Evolutionary conservation across 2,329 filamentous ascomycete genomes (phyloP), one percentile per base, ranked within the genome.

Genomic region (Botrytis porri): DNA sequence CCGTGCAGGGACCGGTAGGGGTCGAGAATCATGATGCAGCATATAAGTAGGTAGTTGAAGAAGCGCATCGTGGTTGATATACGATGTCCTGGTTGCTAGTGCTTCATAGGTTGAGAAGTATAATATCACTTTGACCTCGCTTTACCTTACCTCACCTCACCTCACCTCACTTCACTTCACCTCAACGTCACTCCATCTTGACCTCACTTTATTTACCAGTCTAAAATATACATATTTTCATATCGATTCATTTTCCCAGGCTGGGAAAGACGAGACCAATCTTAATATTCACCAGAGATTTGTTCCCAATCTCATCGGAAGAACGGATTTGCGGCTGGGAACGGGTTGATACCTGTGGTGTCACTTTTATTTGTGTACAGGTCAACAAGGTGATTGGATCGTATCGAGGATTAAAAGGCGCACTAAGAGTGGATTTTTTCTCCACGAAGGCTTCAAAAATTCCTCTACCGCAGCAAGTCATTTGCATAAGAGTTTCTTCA

Each of bases 361-460:
- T 66, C 64, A 54, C 45, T 66, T 66, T 37, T 7, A 7, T 20
- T 22, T 12, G 45, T 54, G 64, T 54, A 54, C 45, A 37, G 35
- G 45, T 66, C 45, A 29, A 66, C 45, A 54, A 66, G 45, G 45
- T 66, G 16, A 66, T 54, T 66, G 32, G 64, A 29, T 16, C 32
- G 16, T 54, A 66, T 48, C 45, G 64, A 66, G 64, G n/a, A 54
- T 54, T 54, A 20, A 35, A 66, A 37, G 64, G 20, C 14, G 10
- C 43, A 66, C 29, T 39, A 67, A 57, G 48, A 32, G 65, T 67
- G 65, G 57, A 67, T 67, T 37, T 57, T 57, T 41, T 57, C 64
- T n/a, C 20, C n/a, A 57, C 65, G 48, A 57, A 25, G 48, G 14
- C 25, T 32, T 57, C 35, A 45, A 22, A 22, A 41, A 22, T n/a